phyloP scores from a whole-genome alignment of 768 basidiomycete species.

The Lactifluus rugatus region DNA sequence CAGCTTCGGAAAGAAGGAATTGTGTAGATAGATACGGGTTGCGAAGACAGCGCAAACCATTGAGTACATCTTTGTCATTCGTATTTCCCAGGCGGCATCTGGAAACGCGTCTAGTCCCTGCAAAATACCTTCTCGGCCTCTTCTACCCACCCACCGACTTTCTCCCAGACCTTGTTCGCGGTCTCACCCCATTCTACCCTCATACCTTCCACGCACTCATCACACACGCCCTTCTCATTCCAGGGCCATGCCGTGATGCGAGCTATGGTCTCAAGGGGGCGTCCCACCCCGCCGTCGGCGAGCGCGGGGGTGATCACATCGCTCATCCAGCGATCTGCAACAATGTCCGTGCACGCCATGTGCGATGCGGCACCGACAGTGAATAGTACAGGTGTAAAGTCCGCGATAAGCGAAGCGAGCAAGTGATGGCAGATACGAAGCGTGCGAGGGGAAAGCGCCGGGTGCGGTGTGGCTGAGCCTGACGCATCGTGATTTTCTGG shows the following conservation, averaged over 20 bases:
- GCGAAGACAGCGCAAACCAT: not conserved
- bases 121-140: constrained; percentile 14
- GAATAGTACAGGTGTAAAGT: constrained; percentile 67
- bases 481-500: constrained; percentile 8
- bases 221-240: constrained; percentile 48
- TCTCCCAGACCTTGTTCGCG: constrained; percentile 48
- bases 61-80: not conserved
- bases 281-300: constrained; percentile 50
- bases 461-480: constrained; percentile 18
- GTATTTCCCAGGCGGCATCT: not conserved
- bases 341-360: constrained; percentile 62
- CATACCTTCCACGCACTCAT: constrained; percentile 48
- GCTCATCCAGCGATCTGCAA: constrained; percentile 65
- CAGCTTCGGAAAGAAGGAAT: constrained; percentile 13
- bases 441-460: constrained; percentile 22
- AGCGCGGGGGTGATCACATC: constrained; percentile 62
- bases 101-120: not conserved
- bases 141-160: constrained; percentile 50
- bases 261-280: constrained; percentile 63
- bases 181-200: constrained; percentile 56
- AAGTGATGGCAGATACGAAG: constrained; percentile 24
- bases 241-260: constrained; percentile 47
- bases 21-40: not conserved
- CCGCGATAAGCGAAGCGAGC: constrained; percentile 38
- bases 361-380: constrained; percentile 60